Evolutionary conservation across 345 rosid genomes (phyloP).

Genomic region (Citrus australasica): DNA sequence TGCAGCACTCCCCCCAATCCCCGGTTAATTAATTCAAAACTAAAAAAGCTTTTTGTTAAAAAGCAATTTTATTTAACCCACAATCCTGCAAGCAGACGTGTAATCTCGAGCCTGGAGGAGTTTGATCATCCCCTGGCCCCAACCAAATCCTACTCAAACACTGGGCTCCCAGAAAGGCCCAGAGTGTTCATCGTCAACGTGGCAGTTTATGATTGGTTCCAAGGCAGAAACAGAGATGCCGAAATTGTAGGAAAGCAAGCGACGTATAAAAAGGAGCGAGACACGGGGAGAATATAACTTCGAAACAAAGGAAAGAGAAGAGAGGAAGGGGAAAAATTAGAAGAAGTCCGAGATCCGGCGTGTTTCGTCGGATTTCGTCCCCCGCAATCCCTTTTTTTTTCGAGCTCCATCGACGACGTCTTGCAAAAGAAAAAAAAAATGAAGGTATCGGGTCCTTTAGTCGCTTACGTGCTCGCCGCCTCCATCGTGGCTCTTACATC

Average conservation of each 20-base stretch:
- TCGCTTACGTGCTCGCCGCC: slow-evolving; percentile 48
- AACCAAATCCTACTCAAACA: too few relatives aligned
- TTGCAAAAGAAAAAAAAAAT: slow-evolving; percentile 3
- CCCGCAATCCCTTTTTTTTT: neutral
- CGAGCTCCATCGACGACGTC: neutral
- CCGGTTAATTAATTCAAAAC: too few relatives aligned
- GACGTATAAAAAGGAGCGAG: neutral
- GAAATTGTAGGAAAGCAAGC: neutral
- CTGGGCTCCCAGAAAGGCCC: too few relatives aligned
- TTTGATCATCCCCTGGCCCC: too few relatives aligned
- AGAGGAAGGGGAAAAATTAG: rapidly evolving
- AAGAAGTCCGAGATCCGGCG: slow-evolving; percentile 37
- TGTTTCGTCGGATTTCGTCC: slow-evolving; percentile 32
- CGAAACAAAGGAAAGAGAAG: neutral
- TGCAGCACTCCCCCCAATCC: too few relatives aligned
- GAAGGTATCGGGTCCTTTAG: slow-evolving; percentile 38
- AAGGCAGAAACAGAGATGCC: neutral
- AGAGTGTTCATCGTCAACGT: neutral
- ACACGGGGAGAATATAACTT: neutral
- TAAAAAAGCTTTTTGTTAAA: too few relatives aligned
- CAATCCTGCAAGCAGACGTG: too few relatives aligned
- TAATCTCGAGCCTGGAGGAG: too few relatives aligned
- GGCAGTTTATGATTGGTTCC: neutral
- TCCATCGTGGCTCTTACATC: slow-evolving; percentile 48
- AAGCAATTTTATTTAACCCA: too few relatives aligned